Conservation (phyloP, 2,329 filamentous ascomycete species). For the Penicillium sp. region DNA sequence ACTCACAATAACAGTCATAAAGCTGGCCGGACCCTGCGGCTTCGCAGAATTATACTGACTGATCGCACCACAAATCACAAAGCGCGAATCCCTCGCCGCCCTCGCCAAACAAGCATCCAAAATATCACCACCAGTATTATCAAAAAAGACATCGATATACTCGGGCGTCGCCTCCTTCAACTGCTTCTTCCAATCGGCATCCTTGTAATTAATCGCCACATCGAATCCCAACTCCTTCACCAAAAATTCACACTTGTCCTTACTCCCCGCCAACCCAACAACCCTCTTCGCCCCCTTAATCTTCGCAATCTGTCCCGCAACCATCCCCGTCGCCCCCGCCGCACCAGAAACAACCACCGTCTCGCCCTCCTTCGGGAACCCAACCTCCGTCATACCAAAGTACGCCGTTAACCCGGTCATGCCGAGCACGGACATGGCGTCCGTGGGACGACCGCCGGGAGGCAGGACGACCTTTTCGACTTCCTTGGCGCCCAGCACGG, state of each 20-base stretch:
- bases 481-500: slow-evolving; percentile 61
- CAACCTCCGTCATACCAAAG: slow-evolving; percentile 74
- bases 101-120: slow-evolving; percentile 68
- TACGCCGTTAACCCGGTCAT: slow-evolving; percentile 77
- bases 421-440: slow-evolving; percentile 68
- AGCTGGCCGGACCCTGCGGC: slow-evolving; percentile 62
- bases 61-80: slow-evolving; percentile 75
- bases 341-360: slow-evolving; percentile 79
- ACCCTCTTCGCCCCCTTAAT: slow-evolving; percentile 68
- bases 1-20: slow-evolving; percentile 49
- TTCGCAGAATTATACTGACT: slow-evolving; percentile 69
- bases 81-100: slow-evolving; percentile 67
- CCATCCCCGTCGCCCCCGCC: slow-evolving; percentile 76
- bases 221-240: slow-evolving; percentile 70
- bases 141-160: slow-evolving; percentile 73
- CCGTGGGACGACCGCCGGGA: slow-evolving; percentile 58
- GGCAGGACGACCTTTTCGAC: slow-evolving; percentile 54
- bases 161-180: slow-evolving; percentile 65
- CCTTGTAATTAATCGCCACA: slow-evolving; percentile 73
- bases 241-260: slow-evolving; percentile 72
- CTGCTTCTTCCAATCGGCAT: slow-evolving; percentile 63
- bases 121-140: slow-evolving; percentile 76
- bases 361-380: slow-evolving; percentile 70
- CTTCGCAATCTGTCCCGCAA: slow-evolving; percentile 80
- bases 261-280: slow-evolving; percentile 69